Conservation (phyloP, 345 rosid species). For the Cardamine occulta region DNA sequence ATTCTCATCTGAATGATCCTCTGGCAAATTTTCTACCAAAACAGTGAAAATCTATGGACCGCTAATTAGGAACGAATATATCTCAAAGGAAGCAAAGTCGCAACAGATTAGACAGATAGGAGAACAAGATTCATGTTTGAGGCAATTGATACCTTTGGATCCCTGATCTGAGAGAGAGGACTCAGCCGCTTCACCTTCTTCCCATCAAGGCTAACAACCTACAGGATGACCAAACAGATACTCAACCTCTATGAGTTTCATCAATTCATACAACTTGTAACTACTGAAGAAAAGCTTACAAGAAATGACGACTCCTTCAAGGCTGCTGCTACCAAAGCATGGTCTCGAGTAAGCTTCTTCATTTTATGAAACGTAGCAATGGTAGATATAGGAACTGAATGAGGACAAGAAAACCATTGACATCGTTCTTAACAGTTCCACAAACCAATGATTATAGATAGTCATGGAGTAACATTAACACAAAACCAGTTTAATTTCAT, state of each 20-base stretch:
- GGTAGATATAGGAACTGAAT: constrained; percentile 77
- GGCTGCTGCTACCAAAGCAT: constrained; percentile 56
- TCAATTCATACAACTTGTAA: background rate
- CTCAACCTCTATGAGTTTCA: constrained; percentile 18
- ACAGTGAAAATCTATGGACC: constrained; percentile 71
- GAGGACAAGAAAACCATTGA: constrained; percentile 3
- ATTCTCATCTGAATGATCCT: constrained; percentile 78
- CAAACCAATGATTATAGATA: background rate
- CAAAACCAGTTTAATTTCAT: background rate
- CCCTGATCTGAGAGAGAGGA: constrained; percentile 63
- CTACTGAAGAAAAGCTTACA: constrained; percentile 49
- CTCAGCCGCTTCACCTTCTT: constrained; percentile 86
- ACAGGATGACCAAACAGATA: constrained; percentile 33
- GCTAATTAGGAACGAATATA: constrained; percentile 35
- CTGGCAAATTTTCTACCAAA: constrained; percentile 92
- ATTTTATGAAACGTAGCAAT: constrained; percentile 76
- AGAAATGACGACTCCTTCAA: constrained; percentile 78
- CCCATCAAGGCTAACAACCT: constrained; percentile 78
- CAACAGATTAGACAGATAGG: background rate
- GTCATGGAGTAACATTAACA: background rate
- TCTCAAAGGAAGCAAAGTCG: constrained; percentile 14
- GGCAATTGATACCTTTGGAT: constrained; percentile 66
- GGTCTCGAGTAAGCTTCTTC: constrained; percentile 75
- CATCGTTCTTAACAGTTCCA: background rate
- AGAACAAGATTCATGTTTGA: constrained; percentile 22